These are phyloP conservation scores for Rhododendron griersonianum DNA, from an alignment of 148 eudicot genomes.

Conservation along the genomic window DNA sequence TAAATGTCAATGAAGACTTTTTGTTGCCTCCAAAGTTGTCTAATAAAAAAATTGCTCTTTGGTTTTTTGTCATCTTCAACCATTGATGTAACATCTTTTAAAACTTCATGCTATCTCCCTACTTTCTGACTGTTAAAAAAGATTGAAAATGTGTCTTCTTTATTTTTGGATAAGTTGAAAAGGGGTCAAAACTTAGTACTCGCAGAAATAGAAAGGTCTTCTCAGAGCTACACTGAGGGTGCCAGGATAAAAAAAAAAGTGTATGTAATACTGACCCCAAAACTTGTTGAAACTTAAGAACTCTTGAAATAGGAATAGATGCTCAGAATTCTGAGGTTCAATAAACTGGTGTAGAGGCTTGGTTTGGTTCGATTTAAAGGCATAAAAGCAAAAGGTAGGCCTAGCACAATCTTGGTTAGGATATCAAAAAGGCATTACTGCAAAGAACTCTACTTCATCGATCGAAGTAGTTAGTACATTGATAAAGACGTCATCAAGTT, in stretches of 20 bases:
- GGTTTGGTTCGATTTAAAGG: background rate
- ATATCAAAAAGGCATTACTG: background rate
- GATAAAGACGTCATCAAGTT: background rate
- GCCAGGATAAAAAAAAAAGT: background rate
- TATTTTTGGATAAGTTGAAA: background rate
- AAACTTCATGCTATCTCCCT: background rate
- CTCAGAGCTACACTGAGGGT: background rate
- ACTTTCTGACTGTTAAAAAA: background rate
- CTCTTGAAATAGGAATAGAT: background rate
- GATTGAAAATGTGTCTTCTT: background rate
- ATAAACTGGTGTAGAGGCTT: background rate
- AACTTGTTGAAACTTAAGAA: background rate
- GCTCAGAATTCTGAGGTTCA: background rate
- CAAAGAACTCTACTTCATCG: background rate
- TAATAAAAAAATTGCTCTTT: background rate
- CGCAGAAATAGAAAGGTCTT: background rate
- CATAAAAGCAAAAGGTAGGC: background rate
- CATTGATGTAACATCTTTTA: background rate
- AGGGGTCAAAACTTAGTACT: background rate
- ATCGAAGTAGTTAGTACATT: background rate
- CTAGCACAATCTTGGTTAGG: background rate
- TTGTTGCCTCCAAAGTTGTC: background rate
- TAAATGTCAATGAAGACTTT: background rate
- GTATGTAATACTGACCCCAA: background rate
- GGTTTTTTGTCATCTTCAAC: background rate